These are phyloP conservation scores for Xylariomycetidae sp. DNA, from an alignment of 2,329 filamentous ascomycete species.

Conservation along the genomic window DNA sequence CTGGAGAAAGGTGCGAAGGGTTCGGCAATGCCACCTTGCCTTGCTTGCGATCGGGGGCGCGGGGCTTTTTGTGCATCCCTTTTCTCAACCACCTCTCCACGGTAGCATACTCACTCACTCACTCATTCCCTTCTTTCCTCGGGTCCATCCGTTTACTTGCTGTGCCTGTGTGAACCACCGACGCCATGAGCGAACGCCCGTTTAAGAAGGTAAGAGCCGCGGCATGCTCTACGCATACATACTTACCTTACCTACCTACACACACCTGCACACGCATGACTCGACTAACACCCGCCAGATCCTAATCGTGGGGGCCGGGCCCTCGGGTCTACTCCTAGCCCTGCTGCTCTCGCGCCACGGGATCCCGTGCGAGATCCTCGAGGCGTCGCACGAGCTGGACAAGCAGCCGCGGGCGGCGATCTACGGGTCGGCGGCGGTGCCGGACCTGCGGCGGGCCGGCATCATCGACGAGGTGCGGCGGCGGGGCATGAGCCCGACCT, in stretches of 20 bases:
- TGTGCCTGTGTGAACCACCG: too few species aligned
- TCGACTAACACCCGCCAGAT: slow-evolving; percentile 26
- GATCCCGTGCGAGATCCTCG: slow-evolving; percentile 48
- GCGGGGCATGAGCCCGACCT: slow-evolving; percentile 32
- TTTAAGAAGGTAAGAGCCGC: slow-evolving; percentile 24
- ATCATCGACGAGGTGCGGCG: slow-evolving; percentile 38
- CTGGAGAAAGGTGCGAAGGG: too few species aligned
- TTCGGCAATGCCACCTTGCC: too few species aligned
- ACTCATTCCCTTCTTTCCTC: slow-evolving; percentile 2
- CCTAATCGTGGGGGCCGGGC: slow-evolving; percentile 43
- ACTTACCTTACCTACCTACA: too few species aligned
- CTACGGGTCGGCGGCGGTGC: slow-evolving; percentile 52
- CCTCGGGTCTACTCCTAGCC: slow-evolving; percentile 42
- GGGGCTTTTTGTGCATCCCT: too few species aligned
- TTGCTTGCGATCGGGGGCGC: too few species aligned
- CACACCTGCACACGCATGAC: too few species aligned
- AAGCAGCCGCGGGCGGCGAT: slow-evolving; percentile 56
- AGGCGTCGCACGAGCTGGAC: slow-evolving; percentile 48
- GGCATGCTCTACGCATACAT: too few species aligned
- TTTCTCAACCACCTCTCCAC: too few species aligned
- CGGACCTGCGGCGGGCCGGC: slow-evolving; percentile 53
- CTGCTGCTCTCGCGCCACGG: slow-evolving; percentile 47
- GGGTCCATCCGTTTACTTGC: too few species aligned
- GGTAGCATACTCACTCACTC: too few species aligned
- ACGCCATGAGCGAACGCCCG: slow-evolving; percentile 21